Base-by-base conservation (phyloP, 345 rosid genomes). In the Noccaea caerulescens region DNA sequence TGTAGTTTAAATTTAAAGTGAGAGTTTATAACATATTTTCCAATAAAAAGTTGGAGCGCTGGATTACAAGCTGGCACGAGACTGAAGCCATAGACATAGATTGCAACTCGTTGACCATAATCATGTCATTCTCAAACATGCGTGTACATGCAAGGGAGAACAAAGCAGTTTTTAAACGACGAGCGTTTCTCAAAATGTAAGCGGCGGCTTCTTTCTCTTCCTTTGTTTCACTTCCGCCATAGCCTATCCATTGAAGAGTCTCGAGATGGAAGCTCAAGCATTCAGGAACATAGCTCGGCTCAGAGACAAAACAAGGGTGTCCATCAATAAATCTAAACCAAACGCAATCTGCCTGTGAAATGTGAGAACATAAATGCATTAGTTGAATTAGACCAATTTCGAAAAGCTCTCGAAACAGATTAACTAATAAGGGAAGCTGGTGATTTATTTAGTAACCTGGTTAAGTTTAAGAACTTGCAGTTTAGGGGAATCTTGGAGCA, bases 401-500 rank as follows among this genome's bases (percentile, higher is more conserved):
- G 23, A 20, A 54, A 54, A 58, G 1, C 63, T 20, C 32, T 46
- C 3, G 36, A 57, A 46, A 54, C 61, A 41, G 3, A 45, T 18
- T 20, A 30, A 10, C 33, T 14, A 30, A 42, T 2, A 39, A 5
- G 1, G n/a, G 4, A 11, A 25, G 49, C 7, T 62, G 30, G 14
- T 32, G 45, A 39, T 11, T 2, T 41, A 27, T 27, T 20, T 27
- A 27, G 30, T 27, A 62, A 71, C 76, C 2, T 43, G 46, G 55
- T 23, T 13, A 1, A 72, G 27, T 38, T 72, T 64, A 50, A 72
- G 77, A 64, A 42, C 8, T 56, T 1, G 71, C 46, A 72, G 3
- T 1, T 14, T 64, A 64, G 58, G 77, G 6, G 5, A 37, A 14
- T 56, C 7, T 46, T 37, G 30, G 1, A 72, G 57, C 2, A 72